Evolutionary conservation across 2,329 filamentous ascomycete species (phyloP).

Genomic region (Aureobasidium lini): DNA sequence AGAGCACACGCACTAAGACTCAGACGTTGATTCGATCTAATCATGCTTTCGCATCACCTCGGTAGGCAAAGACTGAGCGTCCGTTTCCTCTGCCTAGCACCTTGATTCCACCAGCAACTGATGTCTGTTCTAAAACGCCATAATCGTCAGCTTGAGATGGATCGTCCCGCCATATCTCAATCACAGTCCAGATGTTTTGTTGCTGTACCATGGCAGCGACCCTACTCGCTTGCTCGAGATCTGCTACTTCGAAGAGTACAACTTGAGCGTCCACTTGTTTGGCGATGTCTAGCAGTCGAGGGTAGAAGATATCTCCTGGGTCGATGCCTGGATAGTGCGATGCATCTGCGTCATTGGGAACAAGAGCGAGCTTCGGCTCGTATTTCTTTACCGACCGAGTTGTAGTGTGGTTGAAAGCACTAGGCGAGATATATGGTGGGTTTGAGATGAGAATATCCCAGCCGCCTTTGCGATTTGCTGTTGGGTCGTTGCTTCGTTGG

Average conservation of each 20-base stretch:
- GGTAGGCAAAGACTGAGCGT: constrained; percentile 38
- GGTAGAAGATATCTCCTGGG: constrained; percentile 58
- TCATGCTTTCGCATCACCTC: constrained; percentile 19
- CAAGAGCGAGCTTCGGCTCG: constrained; percentile 74
- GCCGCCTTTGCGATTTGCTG: background rate
- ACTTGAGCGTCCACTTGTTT: constrained; percentile 42
- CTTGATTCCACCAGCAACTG: constrained; percentile 16
- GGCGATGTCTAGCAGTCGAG: constrained; percentile 53
- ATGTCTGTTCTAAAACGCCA: background rate
- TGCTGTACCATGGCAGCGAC: constrained; percentile 48
- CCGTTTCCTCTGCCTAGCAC: constrained; percentile 35
- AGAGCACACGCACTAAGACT: no score
- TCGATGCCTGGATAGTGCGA: constrained; percentile 4
- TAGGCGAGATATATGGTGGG: constrained; percentile 77
- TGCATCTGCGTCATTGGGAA: constrained; percentile 42
- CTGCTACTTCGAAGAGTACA: constrained; percentile 64
- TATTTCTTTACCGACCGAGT: constrained; percentile 68
- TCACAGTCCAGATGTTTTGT: constrained; percentile 27
- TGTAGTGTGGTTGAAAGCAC: constrained; percentile 55
- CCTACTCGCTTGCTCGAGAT: constrained; percentile 57
- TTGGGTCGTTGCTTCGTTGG: no score
- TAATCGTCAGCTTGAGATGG: constrained; percentile 30
- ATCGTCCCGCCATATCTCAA: constrained; percentile 69
- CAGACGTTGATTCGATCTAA: background rate
- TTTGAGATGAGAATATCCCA: constrained; percentile 70